Conservation (phyloP, 768 basidiomycete species). For the Russula sp. region DNA sequence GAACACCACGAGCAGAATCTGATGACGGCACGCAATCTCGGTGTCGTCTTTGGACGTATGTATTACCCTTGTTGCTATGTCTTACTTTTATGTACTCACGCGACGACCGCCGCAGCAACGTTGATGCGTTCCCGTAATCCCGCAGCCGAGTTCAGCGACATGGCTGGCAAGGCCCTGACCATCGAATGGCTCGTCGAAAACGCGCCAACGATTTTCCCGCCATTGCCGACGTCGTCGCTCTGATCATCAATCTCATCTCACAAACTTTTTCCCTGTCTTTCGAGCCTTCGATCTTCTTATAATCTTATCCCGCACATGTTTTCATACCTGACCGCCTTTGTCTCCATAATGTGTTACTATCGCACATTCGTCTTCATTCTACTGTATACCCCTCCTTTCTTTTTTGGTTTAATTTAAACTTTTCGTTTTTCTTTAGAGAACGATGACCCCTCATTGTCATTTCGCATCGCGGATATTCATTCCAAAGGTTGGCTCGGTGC, state of each 20-base stretch:
- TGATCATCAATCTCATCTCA: neutral
- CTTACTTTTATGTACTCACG: slow-evolving; percentile 7
- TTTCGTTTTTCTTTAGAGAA: neutral
- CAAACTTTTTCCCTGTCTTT: neutral
- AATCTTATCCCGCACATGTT: slow-evolving; percentile 21
- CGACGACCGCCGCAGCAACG: slow-evolving; percentile 63
- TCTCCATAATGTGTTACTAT: slow-evolving; percentile 18
- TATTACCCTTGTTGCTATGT: slow-evolving; percentile 29
- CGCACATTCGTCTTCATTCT: slow-evolving; percentile 1
- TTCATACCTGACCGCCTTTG: slow-evolving; percentile 12
- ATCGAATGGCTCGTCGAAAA: slow-evolving; percentile 96
- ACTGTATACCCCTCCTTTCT: neutral
- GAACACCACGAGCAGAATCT: slow-evolving; percentile 70
- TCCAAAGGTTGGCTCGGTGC: slow-evolving; percentile 3
- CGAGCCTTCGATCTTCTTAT: neutral
- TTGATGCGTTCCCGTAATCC: slow-evolving; percentile 88
- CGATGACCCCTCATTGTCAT: neutral
- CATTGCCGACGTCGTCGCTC: slow-evolving; percentile 12
- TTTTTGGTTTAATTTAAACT: neutral
- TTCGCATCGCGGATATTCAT: slow-evolving; percentile 13
- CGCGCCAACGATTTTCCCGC: slow-evolving; percentile 53
- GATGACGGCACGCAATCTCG: slow-evolving; percentile 93
- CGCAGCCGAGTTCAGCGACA: slow-evolving; percentile 90
- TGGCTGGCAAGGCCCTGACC: slow-evolving; percentile 92
- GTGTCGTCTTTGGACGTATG: slow-evolving; percentile 98